Conservation (phyloP, 1,284 basidiomycete genomes). For the Porodaedalea pini region DNA sequence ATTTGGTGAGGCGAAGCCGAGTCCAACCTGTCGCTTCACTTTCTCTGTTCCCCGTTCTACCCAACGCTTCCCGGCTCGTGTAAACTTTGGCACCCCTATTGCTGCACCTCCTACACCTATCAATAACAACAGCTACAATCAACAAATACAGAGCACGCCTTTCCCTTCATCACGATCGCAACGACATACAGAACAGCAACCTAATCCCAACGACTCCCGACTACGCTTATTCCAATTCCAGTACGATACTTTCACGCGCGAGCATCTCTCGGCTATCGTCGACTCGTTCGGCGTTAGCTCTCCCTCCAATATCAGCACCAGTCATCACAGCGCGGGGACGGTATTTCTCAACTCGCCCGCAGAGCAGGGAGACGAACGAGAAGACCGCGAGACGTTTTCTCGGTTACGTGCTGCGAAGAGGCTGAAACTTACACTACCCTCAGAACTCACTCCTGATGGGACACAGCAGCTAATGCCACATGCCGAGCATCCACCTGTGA, state of each 20-base stretch:
- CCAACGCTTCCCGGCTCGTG: conserved; percentile 21
- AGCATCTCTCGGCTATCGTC: conserved; percentile 87
- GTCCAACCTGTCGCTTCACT: conserved; percentile 63
- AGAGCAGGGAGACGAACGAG: conserved; percentile 14
- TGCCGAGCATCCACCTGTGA: conserved; percentile 42
- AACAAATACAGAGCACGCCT: conserved; percentile 51
- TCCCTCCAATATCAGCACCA: conserved; percentile 48
- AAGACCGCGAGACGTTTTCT: conserved; percentile 35
- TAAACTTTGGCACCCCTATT: conserved; percentile 36
- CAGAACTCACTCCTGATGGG: conserved; percentile 48
- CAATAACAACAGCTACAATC: conserved; percentile 6
- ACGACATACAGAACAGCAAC: conserved; percentile 28
- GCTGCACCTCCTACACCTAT: conserved; percentile 19
- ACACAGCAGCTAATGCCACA: conserved; percentile 25
- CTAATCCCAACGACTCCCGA: conserved; percentile 57
- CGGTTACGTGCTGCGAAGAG: conserved; percentile 71
- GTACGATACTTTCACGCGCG: conserved; percentile 91
- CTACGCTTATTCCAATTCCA: conserved; percentile 86
- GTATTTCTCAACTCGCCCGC: conserved; percentile 39
- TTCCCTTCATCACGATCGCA: conserved; percentile 31
- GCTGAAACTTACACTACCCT: conserved; percentile 62
- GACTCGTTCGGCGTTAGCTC: conserved; percentile 84
- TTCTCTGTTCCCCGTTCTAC: conserved; percentile 57
- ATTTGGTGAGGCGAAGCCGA: conserved; percentile 30
- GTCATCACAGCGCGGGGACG: conserved; percentile 37